phyloP scores from a whole-genome alignment of 257 asterid genomes.

The Plantago ovata region DNA sequence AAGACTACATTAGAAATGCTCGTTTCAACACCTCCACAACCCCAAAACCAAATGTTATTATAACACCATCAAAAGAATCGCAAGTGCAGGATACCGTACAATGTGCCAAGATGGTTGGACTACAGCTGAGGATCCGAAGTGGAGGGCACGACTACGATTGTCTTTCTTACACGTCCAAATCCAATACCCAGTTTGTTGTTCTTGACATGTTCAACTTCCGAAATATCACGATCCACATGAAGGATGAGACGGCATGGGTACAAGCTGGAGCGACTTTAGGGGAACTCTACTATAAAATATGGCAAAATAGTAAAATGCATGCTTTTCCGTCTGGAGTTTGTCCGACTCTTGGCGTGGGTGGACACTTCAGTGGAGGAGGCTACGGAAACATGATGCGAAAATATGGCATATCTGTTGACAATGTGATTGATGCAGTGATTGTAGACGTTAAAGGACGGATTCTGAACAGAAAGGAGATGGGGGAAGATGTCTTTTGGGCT shows the following conservation, averaged over 20 bases:
- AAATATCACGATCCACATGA: conserved; percentile 5
- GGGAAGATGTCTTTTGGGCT: conserved; percentile 42
- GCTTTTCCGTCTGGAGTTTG: conserved; percentile 35
- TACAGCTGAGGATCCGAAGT: conserved; percentile 23
- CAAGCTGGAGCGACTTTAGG: conserved; percentile 28
- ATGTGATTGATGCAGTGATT: conserved; percentile 28
- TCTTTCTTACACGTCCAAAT: conserved; percentile 22
- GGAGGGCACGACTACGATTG: conserved; percentile 40
- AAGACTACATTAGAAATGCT: conserved; percentile 19
- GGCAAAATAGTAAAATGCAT: conserved; percentile 22
- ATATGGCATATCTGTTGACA: conserved; percentile 25
- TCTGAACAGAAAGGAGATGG: conserved; percentile 25
- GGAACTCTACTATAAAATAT: conserved; percentile 26
- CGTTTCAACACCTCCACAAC: conserved; percentile 25
- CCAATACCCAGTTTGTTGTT: conserved; percentile 11
- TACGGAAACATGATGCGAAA: conserved; percentile 30
- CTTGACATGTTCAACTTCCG: conserved; percentile 22
- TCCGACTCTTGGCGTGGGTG: conserved; percentile 25
- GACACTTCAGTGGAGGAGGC: conserved; percentile 29
- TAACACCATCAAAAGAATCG: conserved; percentile 22
- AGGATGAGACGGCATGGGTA: conserved; percentile 24
- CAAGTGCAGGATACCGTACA: conserved; percentile 12
- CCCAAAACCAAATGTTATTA: conserved; percentile 14
- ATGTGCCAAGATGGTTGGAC: conserved; percentile 14
- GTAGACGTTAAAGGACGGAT: conserved; percentile 27